Percentiles rank a stretch among this genome's conserved stretches.
phyloP scores from a whole-genome alignment of 768 basidiomycete species.

The Leccinum sublutescens region DNA sequence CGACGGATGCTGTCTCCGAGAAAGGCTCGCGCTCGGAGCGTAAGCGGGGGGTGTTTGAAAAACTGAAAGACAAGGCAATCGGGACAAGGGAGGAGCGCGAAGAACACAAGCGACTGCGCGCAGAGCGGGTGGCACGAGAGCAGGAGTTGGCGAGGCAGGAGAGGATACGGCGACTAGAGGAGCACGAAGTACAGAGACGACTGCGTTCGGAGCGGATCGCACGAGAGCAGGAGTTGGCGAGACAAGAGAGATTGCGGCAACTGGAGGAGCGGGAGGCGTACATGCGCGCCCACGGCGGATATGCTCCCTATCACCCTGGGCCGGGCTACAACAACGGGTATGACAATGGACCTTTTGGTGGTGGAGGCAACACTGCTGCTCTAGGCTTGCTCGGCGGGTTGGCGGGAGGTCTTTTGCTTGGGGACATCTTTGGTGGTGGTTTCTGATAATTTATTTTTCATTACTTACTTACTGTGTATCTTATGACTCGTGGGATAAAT shows the following conservation, averaged over 20 bases:
- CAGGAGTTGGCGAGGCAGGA: conserved; percentile 19
- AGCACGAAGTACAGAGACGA: conserved; percentile 34
- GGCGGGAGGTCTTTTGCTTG: conserved; percentile 50
- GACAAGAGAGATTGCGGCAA: conserved; percentile 19
- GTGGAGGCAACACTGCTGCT: conserved; percentile 8
- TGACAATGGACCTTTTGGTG: not conserved
- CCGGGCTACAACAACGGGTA: conserved; percentile 12
- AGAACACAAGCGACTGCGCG: conserved; percentile 35
- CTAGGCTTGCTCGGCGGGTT: conserved; percentile 40
- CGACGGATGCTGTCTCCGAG: not conserved
- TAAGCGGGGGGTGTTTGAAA: conserved; percentile 56
- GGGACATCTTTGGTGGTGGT: conserved; percentile 43
- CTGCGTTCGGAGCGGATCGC: conserved; percentile 32
- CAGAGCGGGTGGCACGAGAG: conserved; percentile 28
- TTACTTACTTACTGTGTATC: not conserved
- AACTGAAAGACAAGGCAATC: conserved; percentile 60
- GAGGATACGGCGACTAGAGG: conserved; percentile 19
- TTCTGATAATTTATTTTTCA: conserved; percentile 23
- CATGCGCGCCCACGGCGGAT: conserved; percentile 33
- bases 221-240: conserved; percentile 20
- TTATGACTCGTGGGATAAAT: conserved; percentile 5
- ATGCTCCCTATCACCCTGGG: conserved; percentile 27
- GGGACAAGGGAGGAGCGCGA: conserved; percentile 67
- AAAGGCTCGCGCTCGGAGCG: conserved; percentile 18
- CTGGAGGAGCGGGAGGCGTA: conserved; percentile 35